phyloP scores from a whole-genome alignment of 2,329 filamentous ascomycete genomes.

The Colletotrichum chlorophyti region DNA sequence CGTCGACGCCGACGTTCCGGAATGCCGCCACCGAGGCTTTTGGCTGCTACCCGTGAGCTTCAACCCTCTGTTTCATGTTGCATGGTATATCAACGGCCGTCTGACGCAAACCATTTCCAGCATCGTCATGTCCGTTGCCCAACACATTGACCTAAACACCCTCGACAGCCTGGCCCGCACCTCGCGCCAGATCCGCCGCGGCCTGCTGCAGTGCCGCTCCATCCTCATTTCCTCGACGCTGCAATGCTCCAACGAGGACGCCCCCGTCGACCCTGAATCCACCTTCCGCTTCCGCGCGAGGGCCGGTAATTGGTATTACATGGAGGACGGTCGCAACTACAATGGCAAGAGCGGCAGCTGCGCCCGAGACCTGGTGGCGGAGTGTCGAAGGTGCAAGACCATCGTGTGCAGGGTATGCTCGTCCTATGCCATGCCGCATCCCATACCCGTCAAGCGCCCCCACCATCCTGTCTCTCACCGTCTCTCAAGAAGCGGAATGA shows the following conservation, averaged over 20 bases:
- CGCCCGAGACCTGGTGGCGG: slow-evolving; percentile 85
- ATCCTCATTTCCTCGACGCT: slow-evolving; percentile 78
- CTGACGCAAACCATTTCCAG: slow-evolving; percentile 54
- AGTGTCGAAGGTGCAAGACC: slow-evolving; percentile 78
- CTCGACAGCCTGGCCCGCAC: slow-evolving; percentile 84
- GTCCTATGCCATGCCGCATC: slow-evolving; percentile 19
- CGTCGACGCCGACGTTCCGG: slow-evolving; percentile 25
- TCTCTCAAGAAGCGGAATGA: no score
- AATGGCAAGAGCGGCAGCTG: slow-evolving; percentile 78
- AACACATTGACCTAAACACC: slow-evolving; percentile 83
- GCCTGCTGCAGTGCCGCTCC: slow-evolving; percentile 78
- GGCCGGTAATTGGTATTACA: slow-evolving; percentile 65
- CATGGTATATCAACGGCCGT: no score
- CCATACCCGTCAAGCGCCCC: no score
- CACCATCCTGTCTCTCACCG: no score
- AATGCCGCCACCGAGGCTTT: slow-evolving; percentile 39
- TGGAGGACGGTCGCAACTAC: slow-evolving; percentile 61
- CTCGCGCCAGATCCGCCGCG: slow-evolving; percentile 79
- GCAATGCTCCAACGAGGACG: slow-evolving; percentile 77
- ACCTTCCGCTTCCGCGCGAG: slow-evolving; percentile 64
- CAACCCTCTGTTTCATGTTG: neutral
- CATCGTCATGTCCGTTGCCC: slow-evolving; percentile 77
- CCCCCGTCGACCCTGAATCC: slow-evolving; percentile 60
- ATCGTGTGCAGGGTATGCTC: slow-evolving; percentile 80
- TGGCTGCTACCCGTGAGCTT: slow-evolving; percentile 44